These are phyloP conservation scores for Lactifluus pinguis DNA, from an alignment of 768 basidiomycete species.

Conservation along the genomic window DNA sequence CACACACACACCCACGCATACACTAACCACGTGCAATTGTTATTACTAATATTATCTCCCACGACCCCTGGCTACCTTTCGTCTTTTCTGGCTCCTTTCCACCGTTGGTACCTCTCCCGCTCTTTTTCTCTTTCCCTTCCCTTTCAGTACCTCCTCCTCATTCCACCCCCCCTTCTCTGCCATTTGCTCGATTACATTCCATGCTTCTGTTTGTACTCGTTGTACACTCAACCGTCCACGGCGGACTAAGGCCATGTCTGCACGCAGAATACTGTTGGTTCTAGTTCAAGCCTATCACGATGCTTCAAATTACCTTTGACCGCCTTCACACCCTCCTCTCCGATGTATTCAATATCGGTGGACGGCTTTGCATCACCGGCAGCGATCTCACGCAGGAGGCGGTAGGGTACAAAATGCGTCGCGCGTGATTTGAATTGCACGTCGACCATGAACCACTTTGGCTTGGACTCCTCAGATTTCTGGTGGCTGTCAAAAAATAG, in stretches of 20 bases:
- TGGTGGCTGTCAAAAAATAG: slow-evolving; percentile 24
- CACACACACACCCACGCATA: background rate
- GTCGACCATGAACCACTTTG: slow-evolving; percentile 93
- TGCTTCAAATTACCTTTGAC: slow-evolving; percentile 43
- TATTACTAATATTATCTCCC: background rate
- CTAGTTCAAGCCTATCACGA: background rate
- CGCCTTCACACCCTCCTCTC: slow-evolving; percentile 46
- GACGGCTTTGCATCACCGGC: slow-evolving; percentile 32
- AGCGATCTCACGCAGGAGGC: slow-evolving; percentile 61
- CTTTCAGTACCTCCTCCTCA: slow-evolving; percentile 21
- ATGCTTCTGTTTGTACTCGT: slow-evolving; percentile 57
- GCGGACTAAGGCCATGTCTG: slow-evolving; percentile 72
- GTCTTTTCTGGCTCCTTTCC: background rate
- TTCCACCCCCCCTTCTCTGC: slow-evolving; percentile 79
- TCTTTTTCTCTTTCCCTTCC: background rate
- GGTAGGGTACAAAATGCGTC: slow-evolving; percentile 65
- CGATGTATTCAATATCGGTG: slow-evolving; percentile 57
- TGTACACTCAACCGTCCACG: slow-evolving; percentile 86
- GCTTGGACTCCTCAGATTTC: slow-evolving; percentile 71
- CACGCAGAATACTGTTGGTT: background rate
- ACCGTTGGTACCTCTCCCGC: background rate
- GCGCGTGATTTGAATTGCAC: slow-evolving; percentile 58
- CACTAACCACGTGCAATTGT: background rate
- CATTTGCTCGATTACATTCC: slow-evolving; percentile 48
- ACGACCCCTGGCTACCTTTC: background rate